A percentile compares a stretch with the other conserved stretches of the same genome.
phyloP scores from a whole-genome alignment of 345 rosid genomes.

The Stellera chamaejasme region DNA sequence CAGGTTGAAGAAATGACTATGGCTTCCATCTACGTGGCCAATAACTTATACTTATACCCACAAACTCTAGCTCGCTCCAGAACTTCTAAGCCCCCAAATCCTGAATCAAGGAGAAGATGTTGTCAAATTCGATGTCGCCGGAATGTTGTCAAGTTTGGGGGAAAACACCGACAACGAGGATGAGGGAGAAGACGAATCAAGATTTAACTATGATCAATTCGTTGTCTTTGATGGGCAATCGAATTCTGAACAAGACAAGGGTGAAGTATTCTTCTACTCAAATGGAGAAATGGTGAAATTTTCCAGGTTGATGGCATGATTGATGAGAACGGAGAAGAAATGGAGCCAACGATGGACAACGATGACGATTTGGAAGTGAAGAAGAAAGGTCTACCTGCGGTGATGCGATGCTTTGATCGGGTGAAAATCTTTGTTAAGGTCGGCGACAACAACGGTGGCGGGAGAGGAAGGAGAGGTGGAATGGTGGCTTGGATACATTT shows the following conservation, averaged over 20 bases:
- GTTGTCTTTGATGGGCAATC: constrained; percentile 44
- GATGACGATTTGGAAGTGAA: constrained; percentile 36
- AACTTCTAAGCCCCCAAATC: constrained; percentile 22
- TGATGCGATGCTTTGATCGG: constrained; percentile 87
- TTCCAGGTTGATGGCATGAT: constrained; percentile 20
- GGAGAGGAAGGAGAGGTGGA: too few species aligned
- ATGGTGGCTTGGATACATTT: too few species aligned
- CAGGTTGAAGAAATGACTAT: constrained; percentile 21
- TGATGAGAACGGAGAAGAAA: constrained; percentile 13
- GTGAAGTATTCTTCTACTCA: constrained; percentile 21
- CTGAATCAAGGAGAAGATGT: constrained; percentile 28
- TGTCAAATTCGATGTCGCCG: constrained; percentile 20
- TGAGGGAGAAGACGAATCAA: constrained; percentile 14
- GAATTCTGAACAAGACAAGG: constrained; percentile 20
- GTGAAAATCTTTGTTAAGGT: constrained; percentile 75
- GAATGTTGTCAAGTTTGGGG: constrained; percentile 9
- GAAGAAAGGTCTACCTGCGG: constrained; percentile 90
- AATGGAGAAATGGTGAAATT: constrained; percentile 25
- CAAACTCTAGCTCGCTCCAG: constrained; percentile 45
- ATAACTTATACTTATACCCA: constrained; percentile 29
- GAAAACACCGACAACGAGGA: constrained; percentile 1
- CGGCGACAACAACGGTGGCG: constrained; percentile 18
- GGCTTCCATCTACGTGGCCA: constrained; percentile 26
- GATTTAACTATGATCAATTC: constrained; percentile 18
- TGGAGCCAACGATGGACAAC: constrained; percentile 18